Evolutionary conservation across 352 stramenopile species (phyloP), one percentile per base, ranked within the genome.

Genomic region (Phytophthora boehmeriae): DNA sequence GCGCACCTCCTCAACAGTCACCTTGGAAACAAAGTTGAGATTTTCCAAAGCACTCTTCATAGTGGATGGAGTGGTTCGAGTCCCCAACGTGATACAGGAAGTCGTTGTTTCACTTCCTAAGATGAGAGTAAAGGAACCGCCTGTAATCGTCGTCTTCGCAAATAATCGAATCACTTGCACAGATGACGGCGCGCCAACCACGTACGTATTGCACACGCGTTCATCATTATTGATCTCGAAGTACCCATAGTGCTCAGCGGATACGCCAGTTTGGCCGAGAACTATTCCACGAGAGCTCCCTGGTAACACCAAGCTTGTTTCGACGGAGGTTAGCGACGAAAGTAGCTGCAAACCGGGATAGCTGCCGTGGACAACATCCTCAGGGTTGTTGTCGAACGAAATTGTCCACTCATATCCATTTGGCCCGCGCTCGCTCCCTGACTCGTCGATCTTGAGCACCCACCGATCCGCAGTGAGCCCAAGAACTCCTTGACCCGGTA

Each of bases 161-260:
- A 90, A 90, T 1, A 93, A 61, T 51, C 90, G 80, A 4, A 93
- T 9, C 11, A 93, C 69, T 70, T 93, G 85, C 22, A 86, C 75
- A 0, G 65, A 50, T 0, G 85, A 92, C 9, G 80, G 75, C 8
- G 71, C 69, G 5, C 85, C 85, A 19, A 91, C 63, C 4, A 80
- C 63, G 53, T 92, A 93, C 13, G 79, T 81, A 53, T 93, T 80
- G 45, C 85, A 93, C 14, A 49, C 54, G 1, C 30, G 30, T 8
- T 70, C 38, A 5, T 89, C 66, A 17, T 75, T 90, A 48, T 83
- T 91, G 16, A 93, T 47, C 17, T 85, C 78, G 22, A 92, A 70
- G 6, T 55, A 70, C 1, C 77, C 82, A 23, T 84, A 86, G 44
- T 90, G 57, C 1, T 56, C 19, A 9, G 81, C 66, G 13, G 68